These are phyloP conservation scores for Macrocystidia cucumis DNA, from an alignment of 1,284 basidiomycete species.

Conservation along the genomic window DNA sequence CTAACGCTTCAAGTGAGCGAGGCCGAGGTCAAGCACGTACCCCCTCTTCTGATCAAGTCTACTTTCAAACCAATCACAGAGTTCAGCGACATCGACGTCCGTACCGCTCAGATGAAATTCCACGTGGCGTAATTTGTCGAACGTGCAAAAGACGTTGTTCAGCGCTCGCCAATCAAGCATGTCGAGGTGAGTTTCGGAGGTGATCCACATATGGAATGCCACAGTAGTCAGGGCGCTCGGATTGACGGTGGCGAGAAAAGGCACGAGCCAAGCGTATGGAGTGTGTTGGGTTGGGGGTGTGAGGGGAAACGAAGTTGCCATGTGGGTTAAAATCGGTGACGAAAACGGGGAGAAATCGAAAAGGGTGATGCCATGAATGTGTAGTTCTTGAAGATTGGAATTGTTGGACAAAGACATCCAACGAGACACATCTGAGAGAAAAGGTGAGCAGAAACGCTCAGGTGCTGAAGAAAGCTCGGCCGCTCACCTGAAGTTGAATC, in stretches of 20 bases:
- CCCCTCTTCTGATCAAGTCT: too few species aligned
- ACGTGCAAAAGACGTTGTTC: too few species aligned
- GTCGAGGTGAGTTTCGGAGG: conserved; percentile 19
- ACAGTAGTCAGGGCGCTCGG: conserved; percentile 10
- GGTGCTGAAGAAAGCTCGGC: conserved; percentile 5
- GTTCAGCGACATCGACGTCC: too few species aligned
- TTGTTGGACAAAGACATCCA: conserved; percentile 12
- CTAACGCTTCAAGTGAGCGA: too few species aligned
- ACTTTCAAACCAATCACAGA: too few species aligned
- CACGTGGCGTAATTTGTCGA: too few species aligned
- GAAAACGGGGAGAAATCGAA: too few species aligned
- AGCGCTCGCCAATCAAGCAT: conserved; percentile 19
- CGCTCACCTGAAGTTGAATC: too few species aligned
- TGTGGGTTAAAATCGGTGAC: too few species aligned
- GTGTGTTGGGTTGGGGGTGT: conserved; percentile 7
- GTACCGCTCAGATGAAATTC: too few species aligned
- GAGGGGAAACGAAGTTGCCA: not conserved
- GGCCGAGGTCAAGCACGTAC: too few species aligned
- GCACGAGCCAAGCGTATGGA: conserved; percentile 17
- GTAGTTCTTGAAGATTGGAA: conserved; percentile 7
- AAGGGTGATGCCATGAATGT: conserved; percentile 1
- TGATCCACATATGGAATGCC: conserved; percentile 21
- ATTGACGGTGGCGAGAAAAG: conserved; percentile 15
- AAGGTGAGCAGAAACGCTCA: not conserved
- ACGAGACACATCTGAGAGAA: not conserved